A percentile compares a stretch with the other conserved stretches of the same genome.
Conservation (phyloP, 129 eudicot genomes). For the Arctium lappa region DNA sequence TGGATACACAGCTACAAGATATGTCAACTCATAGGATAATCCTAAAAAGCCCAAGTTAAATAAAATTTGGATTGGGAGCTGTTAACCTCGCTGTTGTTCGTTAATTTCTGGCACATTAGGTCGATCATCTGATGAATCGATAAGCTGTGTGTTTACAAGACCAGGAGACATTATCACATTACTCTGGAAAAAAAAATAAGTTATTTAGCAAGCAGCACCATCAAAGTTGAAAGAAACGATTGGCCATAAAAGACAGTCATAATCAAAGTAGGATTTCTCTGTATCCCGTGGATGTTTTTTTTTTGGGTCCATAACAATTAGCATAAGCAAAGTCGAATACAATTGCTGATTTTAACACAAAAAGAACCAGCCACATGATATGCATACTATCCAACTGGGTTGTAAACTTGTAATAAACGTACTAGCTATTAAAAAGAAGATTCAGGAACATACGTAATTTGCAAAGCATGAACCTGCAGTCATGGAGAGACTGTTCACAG, state of each 20-base stretch:
- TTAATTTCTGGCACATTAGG: slow-evolving; percentile 58
- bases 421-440: no score
- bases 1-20: slow-evolving; percentile 27
- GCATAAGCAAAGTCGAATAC: neutral
- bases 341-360: neutral
- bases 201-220: slow-evolving; percentile 12
- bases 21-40: slow-evolving; percentile 2
- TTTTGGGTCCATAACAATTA: neutral
- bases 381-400: no score
- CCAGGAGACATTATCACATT: slow-evolving; percentile 39
- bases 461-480: no score
- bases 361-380: neutral
- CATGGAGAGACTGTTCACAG: neutral
- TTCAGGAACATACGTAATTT: no score
- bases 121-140: slow-evolving; percentile 36
- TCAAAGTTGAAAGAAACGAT: neutral
- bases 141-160: slow-evolving; percentile 26
- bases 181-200: slow-evolving; percentile 35
- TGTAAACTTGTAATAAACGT: no score
- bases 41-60: neutral
- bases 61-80: neutral
- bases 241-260: neutral
- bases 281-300: neutral
- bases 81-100: slow-evolving; percentile 64
- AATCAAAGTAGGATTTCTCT: neutral